Conservation (phyloP, 306 rosid genomes). For the Vicia sativa region DNA sequence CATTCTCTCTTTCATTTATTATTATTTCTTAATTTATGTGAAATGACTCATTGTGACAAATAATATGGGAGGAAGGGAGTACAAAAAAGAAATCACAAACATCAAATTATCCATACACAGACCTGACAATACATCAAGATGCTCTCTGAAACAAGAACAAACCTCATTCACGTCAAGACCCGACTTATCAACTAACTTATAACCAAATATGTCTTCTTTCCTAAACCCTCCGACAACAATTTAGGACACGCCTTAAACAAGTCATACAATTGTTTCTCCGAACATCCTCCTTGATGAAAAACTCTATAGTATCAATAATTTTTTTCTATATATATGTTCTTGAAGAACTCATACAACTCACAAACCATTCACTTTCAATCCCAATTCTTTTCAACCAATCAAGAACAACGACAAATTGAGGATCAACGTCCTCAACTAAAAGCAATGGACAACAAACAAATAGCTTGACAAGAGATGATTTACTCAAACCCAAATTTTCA, state of each 20-base stretch:
- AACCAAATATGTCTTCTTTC: constrained; percentile 53
- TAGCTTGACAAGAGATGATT: constrained; percentile 57
- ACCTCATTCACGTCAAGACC: constrained; percentile 56
- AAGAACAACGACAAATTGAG: constrained; percentile 54
- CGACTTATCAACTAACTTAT: constrained; percentile 53
- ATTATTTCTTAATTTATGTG: too few species aligned
- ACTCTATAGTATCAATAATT: constrained; percentile 60
- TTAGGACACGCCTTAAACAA: constrained; percentile 61
- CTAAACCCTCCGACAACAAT: constrained; percentile 65
- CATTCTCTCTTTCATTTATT: too few species aligned
- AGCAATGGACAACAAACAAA: constrained; percentile 68
- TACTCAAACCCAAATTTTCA: constrained; percentile 72
- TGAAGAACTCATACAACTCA: constrained; percentile 48
- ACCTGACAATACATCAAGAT: constrained; percentile 51
- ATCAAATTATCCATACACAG: constrained; percentile 52
- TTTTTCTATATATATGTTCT: constrained; percentile 59
- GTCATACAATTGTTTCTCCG: constrained; percentile 47
- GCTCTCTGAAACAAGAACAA: constrained; percentile 50
- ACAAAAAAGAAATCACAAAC: constrained; percentile 56
- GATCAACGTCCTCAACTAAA: constrained; percentile 55
- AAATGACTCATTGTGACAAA: too few species aligned
- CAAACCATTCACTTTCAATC: constrained; percentile 65
- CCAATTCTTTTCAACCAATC: constrained; percentile 56
- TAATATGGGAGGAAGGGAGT: too few species aligned
- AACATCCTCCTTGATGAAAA: constrained; percentile 59